phyloP scores from a whole-genome alignment of 106 monocot genomes.

The Apostasia ramifera region DNA sequence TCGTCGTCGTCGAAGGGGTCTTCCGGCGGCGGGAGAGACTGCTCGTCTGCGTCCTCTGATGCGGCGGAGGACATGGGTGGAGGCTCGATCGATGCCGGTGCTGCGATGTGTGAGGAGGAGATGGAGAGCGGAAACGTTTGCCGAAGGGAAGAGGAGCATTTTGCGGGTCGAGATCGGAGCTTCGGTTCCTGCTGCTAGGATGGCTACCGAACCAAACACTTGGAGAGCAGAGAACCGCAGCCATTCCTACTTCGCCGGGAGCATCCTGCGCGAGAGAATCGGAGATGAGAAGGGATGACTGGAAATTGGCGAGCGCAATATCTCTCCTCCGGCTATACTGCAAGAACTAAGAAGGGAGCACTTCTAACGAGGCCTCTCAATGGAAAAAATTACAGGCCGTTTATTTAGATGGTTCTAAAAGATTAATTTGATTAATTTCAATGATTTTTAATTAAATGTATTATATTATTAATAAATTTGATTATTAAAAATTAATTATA shows the following conservation, averaged over 20 bases:
- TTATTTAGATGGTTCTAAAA: no score
- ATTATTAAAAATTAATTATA: no score
- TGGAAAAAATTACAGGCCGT: no score
- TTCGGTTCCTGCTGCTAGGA: not conserved
- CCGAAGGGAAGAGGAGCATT: not conserved
- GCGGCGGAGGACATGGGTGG: conserved; percentile 6
- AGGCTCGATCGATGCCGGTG: not conserved
- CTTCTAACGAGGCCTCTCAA: no score
- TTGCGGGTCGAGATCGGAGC: not conserved
- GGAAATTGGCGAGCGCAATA: no score
- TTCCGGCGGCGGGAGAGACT: not conserved
- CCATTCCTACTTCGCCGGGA: not conserved
- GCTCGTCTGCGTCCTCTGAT: conserved; percentile 12
- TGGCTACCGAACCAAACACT: conserved; percentile 1
- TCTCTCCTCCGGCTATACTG: no score
- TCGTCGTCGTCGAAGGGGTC: not conserved
- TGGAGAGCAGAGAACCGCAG: not conserved
- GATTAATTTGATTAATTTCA: no score
- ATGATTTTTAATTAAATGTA: no score
- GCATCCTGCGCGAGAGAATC: not conserved
- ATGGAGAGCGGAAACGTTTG: not conserved
- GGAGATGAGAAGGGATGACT: no score
- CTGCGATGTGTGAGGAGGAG: not conserved
- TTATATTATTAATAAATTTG: no score
- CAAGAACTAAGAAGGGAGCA: no score